Conservation (phyloP, 148 eudicot genomes). For the Pharnaceum exiguum region DNA sequence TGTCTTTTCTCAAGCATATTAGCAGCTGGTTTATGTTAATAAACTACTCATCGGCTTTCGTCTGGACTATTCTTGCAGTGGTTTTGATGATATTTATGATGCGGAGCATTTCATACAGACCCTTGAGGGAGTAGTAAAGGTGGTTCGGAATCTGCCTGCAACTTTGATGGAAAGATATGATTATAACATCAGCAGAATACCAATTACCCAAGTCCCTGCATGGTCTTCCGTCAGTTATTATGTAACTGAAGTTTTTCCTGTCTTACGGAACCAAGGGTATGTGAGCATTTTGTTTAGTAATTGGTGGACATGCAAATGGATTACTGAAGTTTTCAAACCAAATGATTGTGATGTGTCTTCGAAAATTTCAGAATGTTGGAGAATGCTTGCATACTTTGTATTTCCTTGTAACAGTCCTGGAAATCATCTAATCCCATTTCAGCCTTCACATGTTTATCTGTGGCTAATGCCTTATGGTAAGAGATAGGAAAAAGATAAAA, state of each 20-base stretch:
- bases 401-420: no score
- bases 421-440: no score
- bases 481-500: no score
- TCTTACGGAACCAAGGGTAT: conserved; percentile 59
- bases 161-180: conserved; percentile 46
- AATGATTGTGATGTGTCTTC: not conserved
- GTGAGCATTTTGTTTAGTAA: conserved; percentile 5
- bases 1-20: no score
- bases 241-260: conserved; percentile 55
- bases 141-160: conserved; percentile 47
- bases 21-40: no score
- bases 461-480: no score
- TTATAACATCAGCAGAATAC: conserved; percentile 54
- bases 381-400: no score
- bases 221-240: conserved; percentile 70
- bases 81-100: conserved; percentile 70
- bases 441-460: no score
- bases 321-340: not conserved
- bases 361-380: not conserved
- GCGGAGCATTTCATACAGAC: conserved; percentile 62
- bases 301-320: not conserved
- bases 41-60: no score
- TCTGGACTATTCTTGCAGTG: conserved; percentile 42
- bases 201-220: conserved; percentile 56
- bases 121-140: conserved; percentile 41